Evolutionary conservation across 2,329 filamentous ascomycete species (phyloP).

Genomic region (Alternaria sp.): DNA sequence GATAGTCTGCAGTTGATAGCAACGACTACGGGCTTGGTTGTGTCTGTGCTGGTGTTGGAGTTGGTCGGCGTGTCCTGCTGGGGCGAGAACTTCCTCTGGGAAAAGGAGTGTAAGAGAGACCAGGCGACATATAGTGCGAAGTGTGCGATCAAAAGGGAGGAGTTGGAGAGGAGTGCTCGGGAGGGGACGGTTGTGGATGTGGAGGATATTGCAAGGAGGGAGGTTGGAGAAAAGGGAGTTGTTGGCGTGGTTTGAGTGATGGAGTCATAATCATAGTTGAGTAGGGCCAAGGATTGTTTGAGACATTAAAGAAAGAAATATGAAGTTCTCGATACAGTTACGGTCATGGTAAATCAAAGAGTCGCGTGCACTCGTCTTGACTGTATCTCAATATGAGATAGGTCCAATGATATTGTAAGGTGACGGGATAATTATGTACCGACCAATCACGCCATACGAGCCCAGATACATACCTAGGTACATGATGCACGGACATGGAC

Average conservation of each 20-base stretch:
- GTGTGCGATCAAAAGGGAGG: conserved; percentile 42
- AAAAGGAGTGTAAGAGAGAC: conserved; percentile 30
- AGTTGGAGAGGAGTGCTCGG: conserved; percentile 41
- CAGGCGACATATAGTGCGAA: conserved; percentile 44
- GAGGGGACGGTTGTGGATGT: conserved; percentile 45
- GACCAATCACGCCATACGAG: background rate
- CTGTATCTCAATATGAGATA: too few relatives aligned
- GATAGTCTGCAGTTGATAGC: conserved; percentile 52
- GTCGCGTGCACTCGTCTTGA: too few relatives aligned
- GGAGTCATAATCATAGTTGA: background rate
- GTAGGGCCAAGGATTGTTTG: background rate
- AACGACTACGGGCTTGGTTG: conserved; percentile 51
- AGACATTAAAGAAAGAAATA: too few relatives aligned
- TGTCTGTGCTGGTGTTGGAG: conserved; percentile 48
- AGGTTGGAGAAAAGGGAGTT: conserved; percentile 36
- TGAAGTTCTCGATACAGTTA: background rate
- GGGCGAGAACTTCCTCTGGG: conserved; percentile 41
- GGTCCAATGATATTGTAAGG: too few relatives aligned
- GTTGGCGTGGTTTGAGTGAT: conserved; percentile 13
- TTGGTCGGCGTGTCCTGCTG: conserved; percentile 44
- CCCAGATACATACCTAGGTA: background rate
- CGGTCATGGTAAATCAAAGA: background rate
- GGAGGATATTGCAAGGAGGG: conserved; percentile 46
- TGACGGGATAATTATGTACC: background rate
- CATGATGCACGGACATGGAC: conserved; percentile 3